Evolutionary conservation across 441 rosid genomes (phyloP).

Genomic region (Adansonia grandidieri): DNA sequence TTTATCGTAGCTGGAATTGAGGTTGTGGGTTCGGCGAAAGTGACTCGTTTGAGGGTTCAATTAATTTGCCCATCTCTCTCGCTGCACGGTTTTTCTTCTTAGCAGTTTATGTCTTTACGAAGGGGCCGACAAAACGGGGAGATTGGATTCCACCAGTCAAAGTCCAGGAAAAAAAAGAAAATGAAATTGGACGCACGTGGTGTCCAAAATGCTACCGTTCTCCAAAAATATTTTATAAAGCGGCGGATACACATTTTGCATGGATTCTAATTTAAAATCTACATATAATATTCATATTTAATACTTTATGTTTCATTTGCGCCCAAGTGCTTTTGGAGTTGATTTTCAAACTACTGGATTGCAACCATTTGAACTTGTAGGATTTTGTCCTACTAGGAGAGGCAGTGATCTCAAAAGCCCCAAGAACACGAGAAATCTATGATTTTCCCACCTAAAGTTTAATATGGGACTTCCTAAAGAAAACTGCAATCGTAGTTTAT

Average conservation of each 20-base stretch:
- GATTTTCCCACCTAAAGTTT: constrained; percentile 48
- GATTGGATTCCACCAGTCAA: neutral
- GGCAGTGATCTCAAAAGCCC: constrained; percentile 73
- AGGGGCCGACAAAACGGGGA: neutral
- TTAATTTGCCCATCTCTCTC: neutral
- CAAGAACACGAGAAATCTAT: constrained; percentile 88
- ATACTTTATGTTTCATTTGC: no score
- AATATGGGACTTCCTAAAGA: no score
- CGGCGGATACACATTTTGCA: no score
- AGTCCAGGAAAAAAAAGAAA: neutral
- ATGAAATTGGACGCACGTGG: neutral
- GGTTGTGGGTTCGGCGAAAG: neutral
- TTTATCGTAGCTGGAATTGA: neutral
- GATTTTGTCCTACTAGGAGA: constrained; percentile 49
- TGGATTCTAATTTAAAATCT: no score
- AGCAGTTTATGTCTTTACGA: neutral
- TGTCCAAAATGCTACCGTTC: no score
- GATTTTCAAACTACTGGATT: constrained; percentile 8
- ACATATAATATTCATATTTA: no score
- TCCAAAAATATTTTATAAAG: no score
- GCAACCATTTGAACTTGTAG: constrained; percentile 49
- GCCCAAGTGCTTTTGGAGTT: constrained; percentile 1
- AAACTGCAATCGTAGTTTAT: no score
- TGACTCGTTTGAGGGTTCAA: neutral
- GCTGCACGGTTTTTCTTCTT: neutral